Conservation (phyloP, 2,329 filamentous ascomycete species). For the Capronia americana region DNA sequence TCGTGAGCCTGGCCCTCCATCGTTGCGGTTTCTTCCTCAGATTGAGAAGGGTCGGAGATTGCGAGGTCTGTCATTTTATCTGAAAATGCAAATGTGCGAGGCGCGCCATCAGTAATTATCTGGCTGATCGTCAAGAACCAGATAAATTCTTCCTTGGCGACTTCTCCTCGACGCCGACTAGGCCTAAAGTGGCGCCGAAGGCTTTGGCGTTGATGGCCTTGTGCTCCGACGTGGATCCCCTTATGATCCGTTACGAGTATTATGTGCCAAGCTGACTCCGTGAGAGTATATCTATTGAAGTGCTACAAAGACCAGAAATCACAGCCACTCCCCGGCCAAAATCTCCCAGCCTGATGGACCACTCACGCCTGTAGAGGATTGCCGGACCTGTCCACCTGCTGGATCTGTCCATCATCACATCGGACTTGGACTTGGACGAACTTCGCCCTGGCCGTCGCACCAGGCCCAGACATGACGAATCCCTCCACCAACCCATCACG, state of each 20-base stretch:
- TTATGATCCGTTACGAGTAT: too few species aligned
- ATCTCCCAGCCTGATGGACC: not conserved
- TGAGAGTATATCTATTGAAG: too few species aligned
- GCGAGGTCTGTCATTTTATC: not conserved
- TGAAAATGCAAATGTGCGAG: not conserved
- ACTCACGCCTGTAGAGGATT: not conserved
- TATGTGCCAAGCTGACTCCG: not conserved
- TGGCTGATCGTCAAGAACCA: constrained; percentile 2
- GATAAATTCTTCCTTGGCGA: constrained; percentile 1
- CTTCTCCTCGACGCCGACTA: not conserved
- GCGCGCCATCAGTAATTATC: not conserved
- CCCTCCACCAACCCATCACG: not conserved
- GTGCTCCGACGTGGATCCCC: not conserved
- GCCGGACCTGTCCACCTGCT: constrained; percentile 2
- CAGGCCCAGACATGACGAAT: not conserved
- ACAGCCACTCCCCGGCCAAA: too few species aligned
- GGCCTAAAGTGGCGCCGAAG: not conserved
- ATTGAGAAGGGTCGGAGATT: not conserved
- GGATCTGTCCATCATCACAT: constrained; percentile 12
- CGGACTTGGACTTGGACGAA: constrained; percentile 3
- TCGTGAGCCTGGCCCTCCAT: constrained; percentile 4
- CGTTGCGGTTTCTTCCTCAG: not conserved
- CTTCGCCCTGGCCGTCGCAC: not conserved
- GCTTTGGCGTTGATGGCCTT: not conserved
- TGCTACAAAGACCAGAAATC: not conserved